phyloP scores from a whole-genome alignment of 345 rosid genomes.

The Triadica sebifera region DNA sequence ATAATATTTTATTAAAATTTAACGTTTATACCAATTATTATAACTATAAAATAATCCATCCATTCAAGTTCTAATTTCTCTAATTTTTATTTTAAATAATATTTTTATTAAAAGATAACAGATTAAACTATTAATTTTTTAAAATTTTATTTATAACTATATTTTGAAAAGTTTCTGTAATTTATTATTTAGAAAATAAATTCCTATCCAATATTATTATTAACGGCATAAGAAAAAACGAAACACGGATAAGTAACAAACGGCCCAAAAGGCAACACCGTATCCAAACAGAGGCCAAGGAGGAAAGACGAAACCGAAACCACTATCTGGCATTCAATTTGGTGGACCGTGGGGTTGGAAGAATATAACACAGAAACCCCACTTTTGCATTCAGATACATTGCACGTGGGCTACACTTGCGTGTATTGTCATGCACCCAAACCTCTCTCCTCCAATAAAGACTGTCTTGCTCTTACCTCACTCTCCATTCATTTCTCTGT shows the following conservation, averaged over 20 bases:
- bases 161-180: too few species aligned
- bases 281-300: slow-evolving; percentile 10
- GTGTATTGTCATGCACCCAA: slow-evolving; percentile 36
- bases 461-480: background rate
- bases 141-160: too few species aligned
- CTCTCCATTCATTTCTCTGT: slow-evolving; percentile 12
- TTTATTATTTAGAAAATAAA: too few species aligned
- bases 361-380: slow-evolving; percentile 48
- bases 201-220: too few species aligned
- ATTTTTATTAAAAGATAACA: too few species aligned
- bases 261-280: background rate
- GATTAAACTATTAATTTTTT: too few species aligned
- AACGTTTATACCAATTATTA: too few species aligned
- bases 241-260: background rate
- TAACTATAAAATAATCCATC: too few species aligned
- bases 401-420: slow-evolving; percentile 47
- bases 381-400: slow-evolving; percentile 47
- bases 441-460: slow-evolving; percentile 14
- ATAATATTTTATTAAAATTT: too few species aligned
- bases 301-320: background rate
- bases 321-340: slow-evolving; percentile 12
- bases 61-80: too few species aligned
- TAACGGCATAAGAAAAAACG: too few species aligned
- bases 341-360: slow-evolving; percentile 15
- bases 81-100: too few species aligned